These are phyloP conservation scores for Aspergillus biplanus DNA, from an alignment of 495 filamentous ascomycete genomes.

Conservation along the genomic window DNA sequence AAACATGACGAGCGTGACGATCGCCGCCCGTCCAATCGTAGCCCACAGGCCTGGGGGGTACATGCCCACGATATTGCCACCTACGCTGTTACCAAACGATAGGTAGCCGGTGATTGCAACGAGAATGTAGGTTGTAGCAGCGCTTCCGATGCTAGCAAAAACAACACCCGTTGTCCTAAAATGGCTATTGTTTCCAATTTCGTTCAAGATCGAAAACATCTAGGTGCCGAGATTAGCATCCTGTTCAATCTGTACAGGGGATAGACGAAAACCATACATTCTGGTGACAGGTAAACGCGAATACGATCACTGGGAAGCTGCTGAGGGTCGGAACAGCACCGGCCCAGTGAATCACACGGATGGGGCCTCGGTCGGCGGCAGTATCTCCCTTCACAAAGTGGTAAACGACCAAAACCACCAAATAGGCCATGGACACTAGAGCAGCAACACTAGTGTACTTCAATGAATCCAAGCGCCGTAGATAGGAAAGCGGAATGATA, in stretches of 20 bases:
- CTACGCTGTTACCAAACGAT: slow-evolving; percentile 84
- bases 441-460: slow-evolving; percentile 97
- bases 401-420: slow-evolving; percentile 88
- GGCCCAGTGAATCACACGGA: slow-evolving; percentile 76
- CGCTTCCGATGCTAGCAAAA: slow-evolving; percentile 77
- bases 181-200: slow-evolving; percentile 84
- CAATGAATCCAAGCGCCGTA: slow-evolving; percentile 87
- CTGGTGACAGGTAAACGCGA: slow-evolving; percentile 98
- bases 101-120: slow-evolving; percentile 95
- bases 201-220: slow-evolving; percentile 99
- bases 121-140: slow-evolving; percentile 79
- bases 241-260: neutral
- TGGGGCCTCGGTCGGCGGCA: slow-evolving; percentile 65
- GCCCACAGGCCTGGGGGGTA: slow-evolving; percentile 81
- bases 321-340: slow-evolving; percentile 78
- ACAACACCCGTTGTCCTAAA: slow-evolving; percentile 81
- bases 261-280: slow-evolving; percentile 62
- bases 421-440: slow-evolving; percentile 88
- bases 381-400: slow-evolving; percentile 85
- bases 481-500: slow-evolving; percentile 91
- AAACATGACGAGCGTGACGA: slow-evolving; percentile 96
- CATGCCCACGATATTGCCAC: slow-evolving; percentile 92
- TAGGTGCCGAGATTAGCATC: slow-evolving; percentile 33
- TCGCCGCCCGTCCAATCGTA: slow-evolving; percentile 91
- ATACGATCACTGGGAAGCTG: slow-evolving; percentile 92